Percentiles rank a stretch among this genome's conserved stretches.
phyloP scores from a whole-genome alignment of 257 asterid genomes.

The Nicotiana paniculata region DNA sequence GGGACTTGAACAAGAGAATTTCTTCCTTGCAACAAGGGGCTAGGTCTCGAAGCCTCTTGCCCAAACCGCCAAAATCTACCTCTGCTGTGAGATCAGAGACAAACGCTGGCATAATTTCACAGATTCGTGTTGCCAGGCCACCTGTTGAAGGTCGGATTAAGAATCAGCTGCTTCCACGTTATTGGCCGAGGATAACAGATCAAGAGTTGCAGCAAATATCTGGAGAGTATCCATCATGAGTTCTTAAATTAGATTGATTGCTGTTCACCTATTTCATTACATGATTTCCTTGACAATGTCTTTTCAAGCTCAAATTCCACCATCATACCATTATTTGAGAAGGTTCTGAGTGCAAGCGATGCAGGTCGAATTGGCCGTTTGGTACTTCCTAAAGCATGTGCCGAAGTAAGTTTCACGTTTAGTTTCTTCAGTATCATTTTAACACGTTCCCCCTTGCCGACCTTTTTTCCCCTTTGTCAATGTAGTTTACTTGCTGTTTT shows the following conservation, averaged over 20 bases:
- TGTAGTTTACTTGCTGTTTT: neutral
- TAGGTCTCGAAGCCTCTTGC: constrained; percentile 62
- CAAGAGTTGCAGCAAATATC: constrained; percentile 92
- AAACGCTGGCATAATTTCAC: constrained; percentile 44
- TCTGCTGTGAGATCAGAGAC: constrained; percentile 48
- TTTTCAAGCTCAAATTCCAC: constrained; percentile 75
- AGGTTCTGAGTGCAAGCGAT: constrained; percentile 98
- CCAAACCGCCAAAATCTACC: constrained; percentile 53
- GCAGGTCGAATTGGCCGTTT: constrained; percentile 98
- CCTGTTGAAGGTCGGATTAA: constrained; percentile 91
- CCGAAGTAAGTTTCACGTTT: constrained; percentile 59
- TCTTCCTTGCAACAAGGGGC: constrained; percentile 53
- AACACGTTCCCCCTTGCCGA: neutral
- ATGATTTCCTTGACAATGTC: constrained; percentile 44
- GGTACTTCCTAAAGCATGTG: constrained; percentile 99
- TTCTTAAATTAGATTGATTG: neutral
- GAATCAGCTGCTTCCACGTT: constrained; percentile 95
- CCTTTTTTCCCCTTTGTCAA: neutral
- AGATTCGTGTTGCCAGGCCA: constrained; percentile 86
- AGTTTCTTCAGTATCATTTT: constrained; percentile 1
- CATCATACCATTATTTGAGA: constrained; percentile 83
- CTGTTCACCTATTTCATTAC: neutral
- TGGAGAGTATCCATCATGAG: constrained; percentile 82
- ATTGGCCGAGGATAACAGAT: constrained; percentile 96
- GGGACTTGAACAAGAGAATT: constrained; percentile 33